phyloP scores from a whole-genome alignment of 176 grass and related monocot species.

The Carex myosuroides region DNA sequence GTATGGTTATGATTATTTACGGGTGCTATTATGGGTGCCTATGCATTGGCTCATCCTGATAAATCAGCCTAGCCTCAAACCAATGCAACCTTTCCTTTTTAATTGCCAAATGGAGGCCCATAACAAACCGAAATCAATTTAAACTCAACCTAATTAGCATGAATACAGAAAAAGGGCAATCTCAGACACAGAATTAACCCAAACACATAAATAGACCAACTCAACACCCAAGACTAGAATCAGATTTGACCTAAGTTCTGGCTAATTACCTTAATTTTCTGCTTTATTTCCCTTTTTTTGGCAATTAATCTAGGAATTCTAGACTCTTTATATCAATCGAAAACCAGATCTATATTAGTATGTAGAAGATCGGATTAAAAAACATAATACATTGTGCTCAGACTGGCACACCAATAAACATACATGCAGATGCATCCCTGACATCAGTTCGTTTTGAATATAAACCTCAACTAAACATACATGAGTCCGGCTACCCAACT shows the following conservation, averaged over 20 bases:
- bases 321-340: not conserved
- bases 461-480: not conserved
- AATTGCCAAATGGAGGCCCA: not conserved
- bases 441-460: not conserved
- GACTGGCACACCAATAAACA: not conserved
- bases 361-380: not conserved
- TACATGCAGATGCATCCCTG: not conserved
- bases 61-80: not conserved
- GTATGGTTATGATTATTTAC: not conserved
- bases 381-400: not conserved
- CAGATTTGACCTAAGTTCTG: not conserved
- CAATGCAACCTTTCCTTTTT: not conserved
- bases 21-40: not conserved
- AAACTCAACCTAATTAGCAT: not conserved
- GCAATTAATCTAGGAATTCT: not conserved
- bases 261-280: not conserved
- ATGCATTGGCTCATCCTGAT: not conserved
- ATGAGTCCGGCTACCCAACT: too few species aligned
- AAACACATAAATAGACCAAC: not conserved
- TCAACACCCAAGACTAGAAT: not conserved
- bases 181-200: not conserved
- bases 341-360: not conserved
- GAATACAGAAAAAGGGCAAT: not conserved
- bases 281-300: not conserved
- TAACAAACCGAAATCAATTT: not conserved